A percentile compares a stretch with the other conserved stretches of the same genome.
These are phyloP conservation scores for Forsythia suspensa DNA, from an alignment of 257 asterid species.

Conservation along the genomic window DNA sequence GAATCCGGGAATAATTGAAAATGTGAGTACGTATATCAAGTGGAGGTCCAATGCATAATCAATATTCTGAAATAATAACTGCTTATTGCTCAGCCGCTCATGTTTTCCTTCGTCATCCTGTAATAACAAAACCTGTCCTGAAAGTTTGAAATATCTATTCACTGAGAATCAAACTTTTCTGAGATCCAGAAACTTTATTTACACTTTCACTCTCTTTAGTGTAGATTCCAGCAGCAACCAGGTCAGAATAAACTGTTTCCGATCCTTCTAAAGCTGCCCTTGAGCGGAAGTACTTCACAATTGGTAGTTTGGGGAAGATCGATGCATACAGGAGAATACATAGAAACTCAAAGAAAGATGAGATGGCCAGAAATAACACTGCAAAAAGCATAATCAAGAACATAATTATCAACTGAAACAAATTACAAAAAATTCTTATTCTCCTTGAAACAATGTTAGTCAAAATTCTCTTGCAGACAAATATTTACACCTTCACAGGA, in stretches of 20 bases:
- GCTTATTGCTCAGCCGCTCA: slow-evolving; percentile 53
- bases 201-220: slow-evolving; percentile 18
- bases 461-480: too few species aligned
- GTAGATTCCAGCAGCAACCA: slow-evolving; percentile 76
- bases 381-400: slow-evolving; percentile 21
- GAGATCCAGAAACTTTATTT: background rate
- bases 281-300: slow-evolving; percentile 65
- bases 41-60: slow-evolving; percentile 63
- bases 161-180: background rate
- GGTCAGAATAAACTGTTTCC: slow-evolving; percentile 77
- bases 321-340: slow-evolving; percentile 67
- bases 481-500: too few species aligned
- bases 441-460: too few species aligned
- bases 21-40: slow-evolving; percentile 58
- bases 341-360: slow-evolving; percentile 65
- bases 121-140: background rate
- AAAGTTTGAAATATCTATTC: background rate
- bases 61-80: slow-evolving; percentile 45
- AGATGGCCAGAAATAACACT: slow-evolving; percentile 67
- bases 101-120: slow-evolving; percentile 42
- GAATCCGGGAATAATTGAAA: slow-evolving; percentile 86
- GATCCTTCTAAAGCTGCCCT: slow-evolving; percentile 88
- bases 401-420: background rate
- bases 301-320: slow-evolving; percentile 62
- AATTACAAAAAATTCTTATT: background rate